Conservation (phyloP, 108 stramenopile species). For the Bacterosira constricta region DNA sequence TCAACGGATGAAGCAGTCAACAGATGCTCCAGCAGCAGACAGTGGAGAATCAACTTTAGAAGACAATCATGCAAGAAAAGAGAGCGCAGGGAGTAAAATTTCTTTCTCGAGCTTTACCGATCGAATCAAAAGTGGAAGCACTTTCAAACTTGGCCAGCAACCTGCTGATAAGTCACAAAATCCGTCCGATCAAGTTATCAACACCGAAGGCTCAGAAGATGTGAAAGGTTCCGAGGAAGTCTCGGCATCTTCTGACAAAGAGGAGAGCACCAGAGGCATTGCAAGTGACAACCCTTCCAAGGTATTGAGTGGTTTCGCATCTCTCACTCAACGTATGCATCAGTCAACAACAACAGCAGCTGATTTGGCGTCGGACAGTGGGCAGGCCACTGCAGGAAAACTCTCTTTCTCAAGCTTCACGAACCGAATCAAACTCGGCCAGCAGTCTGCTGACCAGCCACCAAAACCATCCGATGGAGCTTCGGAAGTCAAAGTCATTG, state of each 20-base stretch:
- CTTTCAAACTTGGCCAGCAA: too few species aligned
- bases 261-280: not conserved
- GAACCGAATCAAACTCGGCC: constrained; percentile 12
- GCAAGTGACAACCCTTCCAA: not conserved
- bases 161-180: too few species aligned
- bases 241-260: not conserved
- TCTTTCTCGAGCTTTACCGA: constrained; percentile 17
- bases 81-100: constrained; percentile 2
- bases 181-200: too few species aligned
- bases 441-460: not conserved
- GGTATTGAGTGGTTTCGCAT: not conserved
- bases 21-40: not conserved
- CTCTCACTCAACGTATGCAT: not conserved
- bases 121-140: constrained; percentile 7
- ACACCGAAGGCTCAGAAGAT: not conserved
- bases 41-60: not conserved
- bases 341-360: too few species aligned
- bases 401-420: constrained; percentile 27
- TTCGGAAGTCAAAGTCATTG: not conserved
- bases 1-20: constrained; percentile 16
- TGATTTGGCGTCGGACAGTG: not conserved
- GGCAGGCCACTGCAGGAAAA: not conserved
- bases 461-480: not conserved
- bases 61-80: not conserved
- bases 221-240: not conserved